These are phyloP conservation scores for Clarireedia monteithiana DNA, from an alignment of 2,329 filamentous ascomycete genomes.

Conservation along the genomic window DNA sequence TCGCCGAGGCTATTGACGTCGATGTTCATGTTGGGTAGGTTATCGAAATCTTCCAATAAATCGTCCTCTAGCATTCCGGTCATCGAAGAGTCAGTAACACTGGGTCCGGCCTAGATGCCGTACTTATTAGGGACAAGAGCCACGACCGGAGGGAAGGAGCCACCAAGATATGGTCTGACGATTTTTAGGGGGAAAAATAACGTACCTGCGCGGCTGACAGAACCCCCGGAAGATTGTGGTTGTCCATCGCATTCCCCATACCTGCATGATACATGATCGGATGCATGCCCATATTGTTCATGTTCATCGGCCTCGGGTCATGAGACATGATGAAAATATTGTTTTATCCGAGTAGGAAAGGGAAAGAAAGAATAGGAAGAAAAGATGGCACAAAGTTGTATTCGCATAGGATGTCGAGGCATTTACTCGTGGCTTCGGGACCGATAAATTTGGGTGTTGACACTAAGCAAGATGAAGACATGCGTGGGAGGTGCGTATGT, in stretches of 20 bases:
- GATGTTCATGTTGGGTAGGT: conserved; percentile 37
- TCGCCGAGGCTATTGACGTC: conserved; percentile 30
- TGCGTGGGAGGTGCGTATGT: too few relatives aligned
- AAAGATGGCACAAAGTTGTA: not conserved
- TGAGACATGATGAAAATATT: conserved; percentile 16
- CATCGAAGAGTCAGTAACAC: conserved; percentile 26
- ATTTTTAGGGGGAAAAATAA: not conserved
- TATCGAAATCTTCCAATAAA: conserved; percentile 32
- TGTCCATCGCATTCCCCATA: not conserved
- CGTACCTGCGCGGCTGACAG: conserved; percentile 26
- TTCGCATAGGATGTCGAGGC: not conserved
- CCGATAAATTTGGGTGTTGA: not conserved
- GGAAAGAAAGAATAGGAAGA: not conserved
- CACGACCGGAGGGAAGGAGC: not conserved
- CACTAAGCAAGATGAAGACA: too few relatives aligned
- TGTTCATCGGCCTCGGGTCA: conserved; percentile 15
- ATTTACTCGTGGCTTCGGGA: not conserved
- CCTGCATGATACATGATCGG: conserved; percentile 20
- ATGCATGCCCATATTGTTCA: conserved; percentile 21
- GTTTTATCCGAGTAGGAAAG: not conserved
- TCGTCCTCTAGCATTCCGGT: conserved; percentile 37
- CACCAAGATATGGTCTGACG: not conserved
- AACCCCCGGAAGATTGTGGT: conserved; percentile 4
- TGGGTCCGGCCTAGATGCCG: conserved; percentile 10
- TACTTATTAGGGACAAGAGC: not conserved